These are phyloP conservation scores for Rhynchosporium graminicola DNA, from an alignment of 2,329 filamentous ascomycete genomes.

Conservation along the genomic window DNA sequence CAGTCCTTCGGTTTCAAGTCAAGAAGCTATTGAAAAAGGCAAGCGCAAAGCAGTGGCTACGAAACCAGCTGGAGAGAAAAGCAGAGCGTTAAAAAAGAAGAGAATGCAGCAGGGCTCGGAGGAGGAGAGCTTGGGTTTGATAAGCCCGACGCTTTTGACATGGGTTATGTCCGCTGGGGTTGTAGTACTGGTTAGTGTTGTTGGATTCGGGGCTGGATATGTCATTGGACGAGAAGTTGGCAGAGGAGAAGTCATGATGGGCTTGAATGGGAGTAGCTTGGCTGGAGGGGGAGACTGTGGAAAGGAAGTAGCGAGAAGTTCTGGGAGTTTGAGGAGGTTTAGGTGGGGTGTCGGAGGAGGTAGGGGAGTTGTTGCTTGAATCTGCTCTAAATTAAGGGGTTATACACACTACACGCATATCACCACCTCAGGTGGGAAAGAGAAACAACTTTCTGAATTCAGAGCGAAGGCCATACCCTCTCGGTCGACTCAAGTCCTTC, in stretches of 20 bases:
- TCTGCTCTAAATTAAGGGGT: neutral
- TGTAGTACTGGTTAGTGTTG: constrained; percentile 66
- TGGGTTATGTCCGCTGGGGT: constrained; percentile 68
- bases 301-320: constrained; percentile 31
- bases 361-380: constrained; percentile 34
- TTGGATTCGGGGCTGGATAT: constrained; percentile 69
- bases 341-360: constrained; percentile 37
- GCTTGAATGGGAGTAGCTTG: constrained; percentile 31
- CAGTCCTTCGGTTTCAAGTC: constrained; percentile 32
- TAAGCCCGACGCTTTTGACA: constrained; percentile 62
- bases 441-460: neutral
- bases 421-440: neutral
- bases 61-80: constrained; percentile 30
- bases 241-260: constrained; percentile 52
- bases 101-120: constrained; percentile 41
- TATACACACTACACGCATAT: neutral
- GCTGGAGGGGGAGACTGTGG: constrained; percentile 32
- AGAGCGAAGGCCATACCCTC: too few relatives aligned
- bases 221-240: constrained; percentile 68
- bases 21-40: constrained; percentile 46
- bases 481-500: too few relatives aligned
- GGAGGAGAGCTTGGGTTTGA: constrained; percentile 41
- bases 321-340: constrained; percentile 36
- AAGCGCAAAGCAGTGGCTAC: constrained; percentile 49
- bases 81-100: constrained; percentile 54